Conservation (phyloP, 2,329 filamentous ascomycete genomes). For the Acrocalymma vagum region DNA sequence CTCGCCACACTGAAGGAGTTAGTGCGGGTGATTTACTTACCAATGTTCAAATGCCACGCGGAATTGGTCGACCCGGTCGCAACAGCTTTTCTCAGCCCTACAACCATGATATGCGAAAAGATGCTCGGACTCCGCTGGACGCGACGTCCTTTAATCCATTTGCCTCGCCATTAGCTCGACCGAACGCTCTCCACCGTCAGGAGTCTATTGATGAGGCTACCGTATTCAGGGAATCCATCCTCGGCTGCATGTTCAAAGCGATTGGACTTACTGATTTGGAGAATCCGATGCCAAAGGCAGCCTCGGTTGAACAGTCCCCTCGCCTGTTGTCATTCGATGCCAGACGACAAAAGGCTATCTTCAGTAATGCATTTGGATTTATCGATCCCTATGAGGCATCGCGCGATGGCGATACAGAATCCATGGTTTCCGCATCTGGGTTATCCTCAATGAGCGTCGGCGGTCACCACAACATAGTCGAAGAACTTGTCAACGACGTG, state of each 20-base stretch:
- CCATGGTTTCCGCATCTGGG: slow-evolving; percentile 66
- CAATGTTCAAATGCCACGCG: slow-evolving; percentile 76
- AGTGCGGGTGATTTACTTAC: slow-evolving; percentile 77
- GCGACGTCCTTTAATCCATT: slow-evolving; percentile 54
- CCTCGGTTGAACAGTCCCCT: slow-evolving; percentile 85
- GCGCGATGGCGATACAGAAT: slow-evolving; percentile 85
- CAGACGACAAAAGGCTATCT: slow-evolving; percentile 78
- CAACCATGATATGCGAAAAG: slow-evolving; percentile 50
- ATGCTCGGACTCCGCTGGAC: slow-evolving; percentile 55
- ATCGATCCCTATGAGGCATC: slow-evolving; percentile 85
- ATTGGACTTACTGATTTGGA: slow-evolving; percentile 80
- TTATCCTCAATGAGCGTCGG: slow-evolving; percentile 61
- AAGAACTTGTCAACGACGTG: slow-evolving; percentile 89
- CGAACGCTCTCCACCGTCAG: slow-evolving; percentile 68
- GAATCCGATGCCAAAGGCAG: slow-evolving; percentile 69
- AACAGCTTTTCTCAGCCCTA: slow-evolving; percentile 60
- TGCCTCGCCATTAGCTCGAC: slow-evolving; percentile 35
- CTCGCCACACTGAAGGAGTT: slow-evolving; percentile 39
- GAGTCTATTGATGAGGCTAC: slow-evolving; percentile 89
- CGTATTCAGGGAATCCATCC: slow-evolving; percentile 85
- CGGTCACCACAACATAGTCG: slow-evolving; percentile 71
- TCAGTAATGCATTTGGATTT: slow-evolving; percentile 88
- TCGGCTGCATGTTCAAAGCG: slow-evolving; percentile 95
- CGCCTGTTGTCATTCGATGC: slow-evolving; percentile 85
- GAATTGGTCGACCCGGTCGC: slow-evolving; percentile 59